Evolutionary conservation across 169 alveolate genomes (phyloP), one percentile per base, ranked within the genome.

Genomic region (Plasmodium chabaudi): DNA sequence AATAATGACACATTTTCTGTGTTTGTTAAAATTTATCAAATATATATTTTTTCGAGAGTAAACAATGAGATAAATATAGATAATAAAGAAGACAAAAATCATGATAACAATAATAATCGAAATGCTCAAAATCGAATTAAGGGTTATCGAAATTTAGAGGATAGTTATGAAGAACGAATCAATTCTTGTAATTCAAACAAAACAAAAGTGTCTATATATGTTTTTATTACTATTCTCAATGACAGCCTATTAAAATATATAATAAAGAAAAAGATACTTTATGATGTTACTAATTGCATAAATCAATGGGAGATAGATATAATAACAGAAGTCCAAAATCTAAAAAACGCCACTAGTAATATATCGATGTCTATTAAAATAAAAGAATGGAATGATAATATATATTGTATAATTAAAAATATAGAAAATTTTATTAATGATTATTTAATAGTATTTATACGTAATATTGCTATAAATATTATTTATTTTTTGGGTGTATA

Each of bases 21-120:
- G 27, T 79, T 65, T 60, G 57, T 39, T 44, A 67, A 59, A 34
- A 67, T 79, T n/a, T 79, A 79, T 25, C 70, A 79, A 46, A 67
- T 79, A 79, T 79, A 79, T 65, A 67, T 79, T 46, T 79, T 79
- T 56, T 79, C 89, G 23, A 79, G 44, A 56, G 47, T 25, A 46
- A 13, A 12, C 23, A 9, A 21, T 15, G 51, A 46, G 5, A 9
- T n/a, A 10, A 67, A 67, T 69, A 23, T 34, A 34, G 42, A 34
- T 4, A 34, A 34, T 34, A 34, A 34, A 21, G 9, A 19, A 34
- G 21, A n/a, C 7, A 17, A 17, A 13, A 23, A 19, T 23, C 0
- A 15, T 15, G 65, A 3, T 7, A 21, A 23, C 1, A n/a, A 19
- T n/a, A 17, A 6, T 15, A 21, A 47, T 9, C 9, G 67, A 2